Percentiles rank a stretch among this genome's conserved stretches.
Evolutionary conservation across 371 early-diverging fungal species (phyloP).

Genomic region (Mucor racemosus): DNA sequence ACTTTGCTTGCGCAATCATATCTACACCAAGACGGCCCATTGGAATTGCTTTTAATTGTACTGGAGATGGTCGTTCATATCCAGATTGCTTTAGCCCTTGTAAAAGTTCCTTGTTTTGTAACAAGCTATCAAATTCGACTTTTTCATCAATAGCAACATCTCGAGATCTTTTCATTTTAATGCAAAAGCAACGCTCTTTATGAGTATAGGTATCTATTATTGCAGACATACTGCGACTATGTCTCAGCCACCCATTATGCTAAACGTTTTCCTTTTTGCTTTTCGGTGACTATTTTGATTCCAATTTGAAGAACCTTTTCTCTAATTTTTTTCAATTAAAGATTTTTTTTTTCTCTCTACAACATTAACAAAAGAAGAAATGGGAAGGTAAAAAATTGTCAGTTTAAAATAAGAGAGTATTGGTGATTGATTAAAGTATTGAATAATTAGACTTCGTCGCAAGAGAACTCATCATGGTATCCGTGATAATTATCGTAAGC

Average conservation of each 20-base stretch:
- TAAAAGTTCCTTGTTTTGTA: conserved; percentile 54
- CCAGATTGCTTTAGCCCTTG: conserved; percentile 59
- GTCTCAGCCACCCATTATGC: conserved; percentile 27
- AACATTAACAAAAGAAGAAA: not conserved
- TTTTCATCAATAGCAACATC: conserved; percentile 68
- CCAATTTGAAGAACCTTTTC: not conserved
- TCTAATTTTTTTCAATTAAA: not conserved
- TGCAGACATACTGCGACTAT: no score
- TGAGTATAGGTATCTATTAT: no score
- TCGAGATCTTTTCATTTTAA: conserved; percentile 41
- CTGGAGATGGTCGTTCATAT: conserved; percentile 78
- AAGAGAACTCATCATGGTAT: conserved; percentile 75
- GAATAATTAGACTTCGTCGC: conserved; percentile 59
- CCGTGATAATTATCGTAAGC: conserved; percentile 66
- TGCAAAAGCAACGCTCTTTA: not conserved
- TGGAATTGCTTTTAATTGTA: conserved; percentile 89
- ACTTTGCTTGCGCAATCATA: conserved; percentile 92
- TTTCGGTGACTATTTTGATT: conserved; percentile 13
- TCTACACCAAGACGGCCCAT: conserved; percentile 82
- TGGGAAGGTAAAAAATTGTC: conserved; percentile 31
- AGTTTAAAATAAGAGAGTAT: not conserved
- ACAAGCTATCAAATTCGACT: conserved; percentile 59
- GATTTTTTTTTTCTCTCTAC: conserved; percentile 21
- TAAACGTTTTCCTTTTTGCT: not conserved
- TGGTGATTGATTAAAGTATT: not conserved